Base-by-base conservation (phyloP, 2,329 filamentous ascomycete species). In the Xenoacremonium recifei region DNA sequence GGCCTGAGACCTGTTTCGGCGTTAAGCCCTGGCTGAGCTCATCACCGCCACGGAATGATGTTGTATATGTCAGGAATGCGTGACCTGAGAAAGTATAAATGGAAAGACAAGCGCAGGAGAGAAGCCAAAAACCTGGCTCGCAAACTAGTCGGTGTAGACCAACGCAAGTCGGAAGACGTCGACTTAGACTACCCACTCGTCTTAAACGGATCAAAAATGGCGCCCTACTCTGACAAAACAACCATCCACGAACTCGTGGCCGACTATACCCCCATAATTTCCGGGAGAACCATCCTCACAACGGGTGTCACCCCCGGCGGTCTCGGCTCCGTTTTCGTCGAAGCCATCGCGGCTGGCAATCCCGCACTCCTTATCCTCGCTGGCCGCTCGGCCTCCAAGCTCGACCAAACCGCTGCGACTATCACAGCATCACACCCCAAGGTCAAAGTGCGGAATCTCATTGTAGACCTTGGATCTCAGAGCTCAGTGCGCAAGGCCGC, bases 361-460 rank as follows among this genome's bases (percentile, higher is more conserved):
- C 71, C 73, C 0, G 47, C 55, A 3, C 54, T 67, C 19, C 67
- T 78, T 40, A 70, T 73, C 37, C 66, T 76, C 19, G 70, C 65
- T 6, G 70, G 71, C 21, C 73, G 75, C 42, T 71, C 60, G 34
- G 38, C 53, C 5, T 38, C 58, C 12, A 77, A 74, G 40, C 46
- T 69, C 4, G 55, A 66, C 16, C 55, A 63, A 2, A 67, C 69
- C 1, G 61, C 61, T n/a, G 58, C 67, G 4, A 53, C 58, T 37
- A 60, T 76, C 40, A 37, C 41, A 11, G 48, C 54, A 4, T 39
- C 57, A 10, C 42, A 64, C 36, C 63, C 70, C 0, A 44, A 51
- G 2, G 62, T 72, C 17, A 34, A 58, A 18, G 61, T 58, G 0
- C 63, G 65, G 20, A 36, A 54, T 3, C 53, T 73, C 3, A 34